Evolutionary conservation across 306 rosid genomes (phyloP).

Genomic region (Cajanus cajan): DNA sequence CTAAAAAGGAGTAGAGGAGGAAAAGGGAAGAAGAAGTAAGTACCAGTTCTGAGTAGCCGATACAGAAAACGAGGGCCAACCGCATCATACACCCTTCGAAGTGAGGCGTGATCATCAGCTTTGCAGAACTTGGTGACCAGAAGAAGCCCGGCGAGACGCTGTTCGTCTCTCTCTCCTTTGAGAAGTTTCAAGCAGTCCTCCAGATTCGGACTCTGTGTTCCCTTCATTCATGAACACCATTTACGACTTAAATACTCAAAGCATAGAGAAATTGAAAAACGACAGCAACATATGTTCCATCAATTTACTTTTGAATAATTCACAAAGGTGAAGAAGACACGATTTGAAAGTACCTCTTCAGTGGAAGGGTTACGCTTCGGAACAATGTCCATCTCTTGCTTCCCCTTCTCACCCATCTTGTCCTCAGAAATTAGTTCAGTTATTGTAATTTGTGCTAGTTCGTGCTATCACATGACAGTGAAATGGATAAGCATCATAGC

Average conservation of each 20-base stretch:
- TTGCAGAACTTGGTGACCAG: slow-evolving; percentile 79
- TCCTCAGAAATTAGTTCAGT: too few relatives aligned
- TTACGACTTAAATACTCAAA: neutral
- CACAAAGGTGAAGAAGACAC: too few relatives aligned
- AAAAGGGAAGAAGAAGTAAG: neutral
- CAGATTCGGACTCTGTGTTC: slow-evolving; percentile 45
- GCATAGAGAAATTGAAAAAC: neutral
- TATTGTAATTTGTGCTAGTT: too few relatives aligned
- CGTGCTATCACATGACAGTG: too few relatives aligned
- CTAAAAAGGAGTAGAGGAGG: neutral
- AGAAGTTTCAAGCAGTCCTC: slow-evolving; percentile 88
- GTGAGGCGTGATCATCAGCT: slow-evolving; percentile 64
- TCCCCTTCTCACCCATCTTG: too few relatives aligned
- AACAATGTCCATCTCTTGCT: too few relatives aligned
- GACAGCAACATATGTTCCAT: neutral
- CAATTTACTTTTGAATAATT: neutral
- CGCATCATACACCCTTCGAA: slow-evolving; percentile 64
- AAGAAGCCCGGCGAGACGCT: slow-evolving; percentile 90
- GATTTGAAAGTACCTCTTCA: neutral
- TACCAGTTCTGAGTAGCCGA: slow-evolving; percentile 81
- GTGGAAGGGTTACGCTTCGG: too few relatives aligned
- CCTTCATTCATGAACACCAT: slow-evolving; percentile 42
- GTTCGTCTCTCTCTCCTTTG: slow-evolving; percentile 87
- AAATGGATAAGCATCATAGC: too few relatives aligned
- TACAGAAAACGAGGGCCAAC: slow-evolving; percentile 74